phyloP scores from a whole-genome alignment of 2,329 filamentous ascomycete genomes.

The Microdochium nivale region DNA sequence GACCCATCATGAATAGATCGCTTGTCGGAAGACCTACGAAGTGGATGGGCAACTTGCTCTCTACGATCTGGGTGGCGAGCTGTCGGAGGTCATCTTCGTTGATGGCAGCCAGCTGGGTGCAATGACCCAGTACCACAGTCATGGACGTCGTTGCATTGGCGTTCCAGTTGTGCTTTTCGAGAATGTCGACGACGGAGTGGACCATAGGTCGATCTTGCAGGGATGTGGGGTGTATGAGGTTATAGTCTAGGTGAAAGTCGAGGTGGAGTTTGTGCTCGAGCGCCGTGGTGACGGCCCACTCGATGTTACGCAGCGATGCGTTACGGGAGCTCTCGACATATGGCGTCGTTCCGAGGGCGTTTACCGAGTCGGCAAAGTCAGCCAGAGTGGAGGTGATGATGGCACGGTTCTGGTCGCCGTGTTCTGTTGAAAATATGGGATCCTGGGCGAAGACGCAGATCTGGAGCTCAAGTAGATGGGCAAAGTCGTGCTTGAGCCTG shows the following conservation, averaged over 20 bases:
- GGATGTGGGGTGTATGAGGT: slow-evolving; percentile 34
- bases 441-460: slow-evolving; percentile 66
- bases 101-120: slow-evolving; percentile 55
- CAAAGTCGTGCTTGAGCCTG: slow-evolving; percentile 45
- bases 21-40: slow-evolving; percentile 65
- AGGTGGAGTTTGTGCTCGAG: slow-evolving; percentile 44
- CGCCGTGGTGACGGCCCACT: slow-evolving; percentile 52
- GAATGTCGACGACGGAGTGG: slow-evolving; percentile 41
- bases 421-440: slow-evolving; percentile 48
- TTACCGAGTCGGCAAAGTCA: slow-evolving; percentile 29
- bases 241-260: slow-evolving; percentile 68
- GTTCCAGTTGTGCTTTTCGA: slow-evolving; percentile 43
- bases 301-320: slow-evolving; percentile 46
- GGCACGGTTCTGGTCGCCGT: slow-evolving; percentile 39
- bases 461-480: slow-evolving; percentile 48
- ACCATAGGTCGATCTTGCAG: slow-evolving; percentile 32
- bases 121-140: slow-evolving; percentile 57
- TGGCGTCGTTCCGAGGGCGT: slow-evolving; percentile 58
- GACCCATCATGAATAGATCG: slow-evolving; percentile 64
- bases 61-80: slow-evolving; percentile 37
- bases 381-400: slow-evolving; percentile 29
- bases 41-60: slow-evolving; percentile 44
- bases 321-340: slow-evolving; percentile 53
- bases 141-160: slow-evolving; percentile 23
- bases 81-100: slow-evolving; percentile 34